phyloP scores from a whole-genome alignment of 177 flowering plant genomes.

The Vitis hybrid region DNA sequence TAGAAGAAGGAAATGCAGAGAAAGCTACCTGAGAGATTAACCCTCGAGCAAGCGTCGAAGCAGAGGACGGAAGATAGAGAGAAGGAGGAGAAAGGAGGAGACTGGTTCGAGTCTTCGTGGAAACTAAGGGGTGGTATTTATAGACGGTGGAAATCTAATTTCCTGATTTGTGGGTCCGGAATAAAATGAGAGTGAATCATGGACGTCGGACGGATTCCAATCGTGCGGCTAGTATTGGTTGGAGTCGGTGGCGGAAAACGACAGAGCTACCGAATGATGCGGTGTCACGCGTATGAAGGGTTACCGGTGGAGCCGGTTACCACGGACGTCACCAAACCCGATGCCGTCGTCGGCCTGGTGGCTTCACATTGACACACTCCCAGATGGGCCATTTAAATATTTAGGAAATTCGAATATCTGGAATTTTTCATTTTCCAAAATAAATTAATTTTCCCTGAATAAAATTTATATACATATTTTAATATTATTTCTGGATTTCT shows the following conservation, averaged over 20 bases:
- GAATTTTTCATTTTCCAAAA: too few species aligned
- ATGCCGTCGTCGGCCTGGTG: too few species aligned
- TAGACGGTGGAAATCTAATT: not conserved
- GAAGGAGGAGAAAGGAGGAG: too few species aligned
- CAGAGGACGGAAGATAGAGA: too few species aligned
- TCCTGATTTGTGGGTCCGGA: not conserved
- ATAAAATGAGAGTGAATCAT: not conserved
- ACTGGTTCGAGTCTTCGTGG: too few species aligned
- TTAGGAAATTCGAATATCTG: not conserved
- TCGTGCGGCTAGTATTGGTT: not conserved
- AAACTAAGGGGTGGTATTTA: not conserved
- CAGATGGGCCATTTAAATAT: too few species aligned
- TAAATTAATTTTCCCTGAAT: not conserved
- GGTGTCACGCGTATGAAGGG: not conserved
- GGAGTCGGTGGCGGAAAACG: constrained; percentile 3
- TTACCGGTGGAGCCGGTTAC: not conserved
- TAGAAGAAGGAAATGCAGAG: too few species aligned
- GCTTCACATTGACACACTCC: too few species aligned
- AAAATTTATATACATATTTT: too few species aligned
- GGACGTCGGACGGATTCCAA: not conserved
- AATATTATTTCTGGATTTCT: too few species aligned
- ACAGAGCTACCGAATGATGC: not conserved
- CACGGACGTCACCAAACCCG: not conserved
- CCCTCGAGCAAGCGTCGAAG: too few species aligned
- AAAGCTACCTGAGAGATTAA: too few species aligned